Conservation (phyloP, 1,284 basidiomycete species). For the Sanghuangporus weigelae region DNA sequence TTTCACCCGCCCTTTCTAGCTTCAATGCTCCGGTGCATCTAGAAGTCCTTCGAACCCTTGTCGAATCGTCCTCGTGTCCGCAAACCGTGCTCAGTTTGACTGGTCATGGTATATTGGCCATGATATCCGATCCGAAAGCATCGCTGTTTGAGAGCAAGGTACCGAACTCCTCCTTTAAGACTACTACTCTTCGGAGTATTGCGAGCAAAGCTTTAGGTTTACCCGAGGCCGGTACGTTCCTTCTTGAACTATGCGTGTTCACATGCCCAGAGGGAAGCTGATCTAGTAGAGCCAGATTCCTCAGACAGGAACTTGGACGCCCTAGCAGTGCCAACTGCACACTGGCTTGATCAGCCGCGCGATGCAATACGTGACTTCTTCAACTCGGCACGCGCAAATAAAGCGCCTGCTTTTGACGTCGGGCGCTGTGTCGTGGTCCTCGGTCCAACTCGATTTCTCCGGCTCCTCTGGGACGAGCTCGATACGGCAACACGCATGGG, state of each 20-base stretch:
- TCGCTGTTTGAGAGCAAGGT: conserved; percentile 29
- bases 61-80: conserved; percentile 61
- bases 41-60: conserved; percentile 58
- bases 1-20: conserved; percentile 24
- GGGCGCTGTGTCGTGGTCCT: conserved; percentile 52
- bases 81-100: conserved; percentile 59
- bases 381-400: conserved; percentile 47
- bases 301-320: conserved; percentile 19
- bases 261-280: background rate
- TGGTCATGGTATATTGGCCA: conserved; percentile 46
- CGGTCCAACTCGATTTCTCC: conserved; percentile 54
- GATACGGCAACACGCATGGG: conserved; percentile 43
- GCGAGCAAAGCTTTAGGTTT: conserved; percentile 40
- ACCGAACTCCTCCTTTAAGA: conserved; percentile 33
- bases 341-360: conserved; percentile 42
- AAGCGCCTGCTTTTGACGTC: conserved; percentile 57
- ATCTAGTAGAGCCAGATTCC: conserved; percentile 13
- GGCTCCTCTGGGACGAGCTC: conserved; percentile 59
- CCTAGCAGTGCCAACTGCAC: conserved; percentile 16
- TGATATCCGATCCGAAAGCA: conserved; percentile 36
- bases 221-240: conserved; percentile 34
- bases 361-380: conserved; percentile 52
- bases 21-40: conserved; percentile 14
- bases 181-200: conserved; percentile 36
- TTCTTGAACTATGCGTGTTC: background rate